A percentile compares a stretch with the other conserved stretches of the same genome.
Evolutionary conservation across 1,139 yeast species (phyloP).

Genomic region (Kurtzmaniella quercitrusa): DNA sequence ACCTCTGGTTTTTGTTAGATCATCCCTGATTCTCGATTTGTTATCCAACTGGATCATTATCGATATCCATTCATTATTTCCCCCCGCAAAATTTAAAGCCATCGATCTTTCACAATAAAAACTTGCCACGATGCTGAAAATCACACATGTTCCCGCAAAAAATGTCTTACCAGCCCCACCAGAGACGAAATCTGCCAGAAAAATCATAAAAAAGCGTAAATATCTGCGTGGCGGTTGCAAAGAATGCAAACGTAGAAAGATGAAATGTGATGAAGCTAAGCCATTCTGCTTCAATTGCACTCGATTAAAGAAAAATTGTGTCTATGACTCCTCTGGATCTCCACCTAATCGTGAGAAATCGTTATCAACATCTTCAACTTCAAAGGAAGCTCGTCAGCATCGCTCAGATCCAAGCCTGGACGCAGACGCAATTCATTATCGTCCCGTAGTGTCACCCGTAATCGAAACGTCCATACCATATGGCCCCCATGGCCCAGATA

Average conservation of each 20-base stretch:
- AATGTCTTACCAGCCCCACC: not conserved
- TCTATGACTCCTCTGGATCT: slow-evolving; percentile 34
- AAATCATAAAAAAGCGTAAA: slow-evolving; percentile 34
- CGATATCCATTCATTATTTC: too few species aligned
- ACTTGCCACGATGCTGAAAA: not conserved
- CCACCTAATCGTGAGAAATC: slow-evolving; percentile 13
- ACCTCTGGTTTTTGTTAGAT: too few species aligned
- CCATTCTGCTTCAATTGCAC: slow-evolving; percentile 41
- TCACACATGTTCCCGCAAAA: not conserved
- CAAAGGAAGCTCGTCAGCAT: not conserved
- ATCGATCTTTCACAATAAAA: too few species aligned
- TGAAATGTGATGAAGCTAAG: slow-evolving; percentile 43
- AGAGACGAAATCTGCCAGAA: not conserved
- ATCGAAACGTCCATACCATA: too few species aligned
- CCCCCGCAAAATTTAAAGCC: too few species aligned
- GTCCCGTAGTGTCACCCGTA: not conserved
- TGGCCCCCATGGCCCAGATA: too few species aligned
- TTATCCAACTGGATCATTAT: too few species aligned
- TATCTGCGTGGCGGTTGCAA: slow-evolving; percentile 61
- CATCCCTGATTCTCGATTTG: too few species aligned
- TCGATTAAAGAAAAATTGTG: slow-evolving; percentile 45
- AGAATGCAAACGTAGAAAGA: slow-evolving; percentile 60
- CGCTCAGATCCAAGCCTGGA: not conserved
- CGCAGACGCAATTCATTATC: not conserved
- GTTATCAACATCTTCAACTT: not conserved